Percentiles rank a stretch among this genome's conserved stretches.
Conservation (phyloP, 169 alveolate species). For the Sarcocystis neurona region DNA sequence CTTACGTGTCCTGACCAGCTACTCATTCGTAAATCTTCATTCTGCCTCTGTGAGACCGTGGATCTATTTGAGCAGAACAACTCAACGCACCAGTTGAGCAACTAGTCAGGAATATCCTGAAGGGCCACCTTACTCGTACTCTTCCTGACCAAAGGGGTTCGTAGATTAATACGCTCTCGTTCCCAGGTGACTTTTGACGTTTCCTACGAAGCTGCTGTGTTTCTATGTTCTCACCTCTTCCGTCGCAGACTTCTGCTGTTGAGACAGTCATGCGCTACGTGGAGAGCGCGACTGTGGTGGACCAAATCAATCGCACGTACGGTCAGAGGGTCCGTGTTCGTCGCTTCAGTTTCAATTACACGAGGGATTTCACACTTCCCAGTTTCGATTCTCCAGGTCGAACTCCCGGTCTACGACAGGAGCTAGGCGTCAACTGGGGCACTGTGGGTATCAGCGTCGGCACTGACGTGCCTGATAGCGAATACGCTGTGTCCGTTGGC, state of each 20-base stretch:
- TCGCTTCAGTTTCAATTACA: slow-evolving; percentile 18
- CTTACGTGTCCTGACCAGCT: too few species aligned
- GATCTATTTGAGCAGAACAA: too few species aligned
- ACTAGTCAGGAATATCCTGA: too few species aligned
- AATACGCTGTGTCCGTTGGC: slow-evolving; percentile 41
- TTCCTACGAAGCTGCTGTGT: neutral
- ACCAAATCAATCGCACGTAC: slow-evolving; percentile 28
- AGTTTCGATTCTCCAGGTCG: slow-evolving; percentile 9
- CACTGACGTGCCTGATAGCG: slow-evolving; percentile 35
- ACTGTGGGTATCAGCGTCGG: slow-evolving; percentile 41
- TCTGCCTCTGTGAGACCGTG: too few species aligned
- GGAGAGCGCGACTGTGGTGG: slow-evolving; percentile 49
- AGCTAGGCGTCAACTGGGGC: slow-evolving; percentile 44
- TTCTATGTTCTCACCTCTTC: neutral
- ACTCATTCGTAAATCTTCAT: too few species aligned
- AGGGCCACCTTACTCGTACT: too few species aligned
- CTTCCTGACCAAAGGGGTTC: too few species aligned
- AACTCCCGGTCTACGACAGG: slow-evolving; percentile 29
- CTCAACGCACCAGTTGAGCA: too few species aligned
- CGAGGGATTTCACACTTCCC: slow-evolving; percentile 26
- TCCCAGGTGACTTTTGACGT: too few species aligned
- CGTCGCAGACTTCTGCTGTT: slow-evolving; percentile 38
- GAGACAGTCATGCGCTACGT: slow-evolving; percentile 52
- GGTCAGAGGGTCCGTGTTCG: slow-evolving; percentile 52
- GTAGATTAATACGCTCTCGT: too few species aligned